Evolutionary conservation across 495 filamentous ascomycete species (phyloP).

Genomic region (Neurospora sp.): DNA sequence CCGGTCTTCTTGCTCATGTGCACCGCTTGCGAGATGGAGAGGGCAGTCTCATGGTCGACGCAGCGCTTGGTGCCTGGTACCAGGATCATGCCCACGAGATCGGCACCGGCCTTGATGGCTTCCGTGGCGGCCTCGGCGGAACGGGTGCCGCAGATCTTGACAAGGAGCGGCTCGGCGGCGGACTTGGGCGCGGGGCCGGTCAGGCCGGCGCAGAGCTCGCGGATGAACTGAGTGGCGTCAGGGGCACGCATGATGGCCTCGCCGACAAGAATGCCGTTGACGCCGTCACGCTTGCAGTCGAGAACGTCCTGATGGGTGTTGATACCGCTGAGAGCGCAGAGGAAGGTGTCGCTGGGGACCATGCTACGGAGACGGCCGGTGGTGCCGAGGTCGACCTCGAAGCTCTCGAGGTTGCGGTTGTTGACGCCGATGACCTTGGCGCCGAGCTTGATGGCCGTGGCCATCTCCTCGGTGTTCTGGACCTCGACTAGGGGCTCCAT

Average conservation of each 20-base stretch:
- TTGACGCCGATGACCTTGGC: slow-evolving; percentile 97
- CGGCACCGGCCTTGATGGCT: slow-evolving; percentile 81
- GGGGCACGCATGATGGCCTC: slow-evolving; percentile 93
- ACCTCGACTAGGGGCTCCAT: slow-evolving; percentile 99
- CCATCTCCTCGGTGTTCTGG: slow-evolving; percentile 89
- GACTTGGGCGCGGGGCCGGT: slow-evolving; percentile 19
- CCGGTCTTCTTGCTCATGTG: slow-evolving; percentile 32
- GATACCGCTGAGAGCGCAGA: slow-evolving; percentile 93
- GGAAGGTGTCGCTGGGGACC: slow-evolving; percentile 75
- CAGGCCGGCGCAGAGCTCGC: slow-evolving; percentile 59
- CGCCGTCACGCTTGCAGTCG: slow-evolving; percentile 76
- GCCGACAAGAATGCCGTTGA: slow-evolving; percentile 88
- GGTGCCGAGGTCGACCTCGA: slow-evolving; percentile 92
- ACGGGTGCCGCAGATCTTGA: slow-evolving; percentile 96
- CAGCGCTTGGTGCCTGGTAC: slow-evolving; percentile 70
- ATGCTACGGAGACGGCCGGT: slow-evolving; percentile 82
- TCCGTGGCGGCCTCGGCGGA: slow-evolving; percentile 67
- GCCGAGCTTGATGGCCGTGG: slow-evolving; percentile 72
- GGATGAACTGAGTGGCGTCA: slow-evolving; percentile 65
- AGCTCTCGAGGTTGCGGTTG: slow-evolving; percentile 89
- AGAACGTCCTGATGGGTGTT: slow-evolving; percentile 83
- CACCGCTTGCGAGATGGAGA: slow-evolving; percentile 69
- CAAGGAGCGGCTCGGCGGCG: slow-evolving; percentile 41
- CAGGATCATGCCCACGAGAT: slow-evolving; percentile 86
- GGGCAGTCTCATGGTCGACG: slow-evolving; percentile 65